phyloP scores from a whole-genome alignment of 805 yeast genomes.

The Metschnikowia orientalis region DNA sequence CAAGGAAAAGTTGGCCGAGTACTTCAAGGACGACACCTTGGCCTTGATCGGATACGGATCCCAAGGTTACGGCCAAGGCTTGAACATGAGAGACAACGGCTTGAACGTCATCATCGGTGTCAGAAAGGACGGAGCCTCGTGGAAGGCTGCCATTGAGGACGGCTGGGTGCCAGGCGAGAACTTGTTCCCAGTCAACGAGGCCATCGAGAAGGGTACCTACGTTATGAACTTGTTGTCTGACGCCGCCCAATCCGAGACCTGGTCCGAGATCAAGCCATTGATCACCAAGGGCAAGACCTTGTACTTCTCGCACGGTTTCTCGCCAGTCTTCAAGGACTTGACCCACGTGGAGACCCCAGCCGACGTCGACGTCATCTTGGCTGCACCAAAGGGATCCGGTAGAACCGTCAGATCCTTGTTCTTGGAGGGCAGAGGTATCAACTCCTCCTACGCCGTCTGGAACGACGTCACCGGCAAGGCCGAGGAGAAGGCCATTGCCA shows the following conservation, averaged over 20 bases:
- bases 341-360: conserved; percentile 95
- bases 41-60: conserved; percentile 99
- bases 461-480: conserved; percentile 99
- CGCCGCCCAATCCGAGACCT: conserved; percentile 99
- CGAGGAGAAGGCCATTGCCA: conserved; percentile 97
- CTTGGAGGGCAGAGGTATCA: conserved; percentile 99
- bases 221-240: conserved; percentile 97
- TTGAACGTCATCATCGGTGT: conserved; percentile 97
- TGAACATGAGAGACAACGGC: conserved; percentile 98
- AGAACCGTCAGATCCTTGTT: conserved; percentile 98
- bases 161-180: conserved; percentile 99
- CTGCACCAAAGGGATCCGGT: conserved; percentile 99
- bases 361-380: conserved; percentile 94
- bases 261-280: conserved; percentile 82
- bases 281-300: conserved; percentile 96
- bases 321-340: conserved; percentile 97
- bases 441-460: conserved; percentile 99
- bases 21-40: conserved; percentile 96
- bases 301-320: conserved; percentile 99
- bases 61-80: conserved; percentile 99
- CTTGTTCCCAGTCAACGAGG: conserved; percentile 92
- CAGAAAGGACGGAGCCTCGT: conserved; percentile 96
- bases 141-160: conserved; percentile 99
- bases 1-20: conserved; percentile 88
- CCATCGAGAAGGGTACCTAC: conserved; percentile 85